Percentiles rank a stretch among this genome's conserved stretches.
phyloP scores from a whole-genome alignment of 1,284 basidiomycete genomes.

The Lentinula novae-zelandiae region DNA sequence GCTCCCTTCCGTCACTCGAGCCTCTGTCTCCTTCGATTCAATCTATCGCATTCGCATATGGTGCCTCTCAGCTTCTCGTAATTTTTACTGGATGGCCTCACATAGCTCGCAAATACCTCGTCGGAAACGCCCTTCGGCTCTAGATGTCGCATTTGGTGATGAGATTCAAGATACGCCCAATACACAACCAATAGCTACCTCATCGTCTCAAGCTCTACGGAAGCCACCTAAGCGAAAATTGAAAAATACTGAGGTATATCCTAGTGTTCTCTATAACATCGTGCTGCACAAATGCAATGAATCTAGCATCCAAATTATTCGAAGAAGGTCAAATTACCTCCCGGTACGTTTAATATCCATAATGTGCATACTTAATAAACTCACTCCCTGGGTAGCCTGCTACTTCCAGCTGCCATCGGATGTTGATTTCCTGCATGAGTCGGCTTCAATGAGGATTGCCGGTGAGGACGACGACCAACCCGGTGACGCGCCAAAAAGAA shows the following conservation, averaged over 20 bases:
- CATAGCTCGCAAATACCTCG: not conserved
- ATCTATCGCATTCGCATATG: too few species aligned
- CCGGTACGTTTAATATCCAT: not conserved
- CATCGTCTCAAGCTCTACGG: not conserved
- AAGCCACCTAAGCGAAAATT: not conserved
- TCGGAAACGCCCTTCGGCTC: not conserved
- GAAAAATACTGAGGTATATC: not conserved
- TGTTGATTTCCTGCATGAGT: not conserved
- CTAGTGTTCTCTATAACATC: not conserved
- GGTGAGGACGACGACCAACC: conserved; percentile 29
- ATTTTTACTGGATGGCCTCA: not conserved
- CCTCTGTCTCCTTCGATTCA: too few species aligned
- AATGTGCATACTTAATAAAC: too few species aligned
- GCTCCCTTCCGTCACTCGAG: too few species aligned
- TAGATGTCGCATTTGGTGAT: not conserved
- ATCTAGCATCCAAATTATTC: not conserved
- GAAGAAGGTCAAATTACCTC: not conserved
- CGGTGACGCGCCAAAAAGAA: conserved; percentile 25
- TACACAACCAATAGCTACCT: not conserved
- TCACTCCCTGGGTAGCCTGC: not conserved
- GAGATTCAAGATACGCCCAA: not conserved
- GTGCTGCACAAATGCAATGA: not conserved
- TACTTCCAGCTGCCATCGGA: not conserved
- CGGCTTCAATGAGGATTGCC: conserved; percentile 16
- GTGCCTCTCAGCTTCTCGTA: not conserved